phyloP scores from a whole-genome alignment of 2,329 filamentous ascomycete genomes.

The Mycosphaerelloides madeirae region DNA sequence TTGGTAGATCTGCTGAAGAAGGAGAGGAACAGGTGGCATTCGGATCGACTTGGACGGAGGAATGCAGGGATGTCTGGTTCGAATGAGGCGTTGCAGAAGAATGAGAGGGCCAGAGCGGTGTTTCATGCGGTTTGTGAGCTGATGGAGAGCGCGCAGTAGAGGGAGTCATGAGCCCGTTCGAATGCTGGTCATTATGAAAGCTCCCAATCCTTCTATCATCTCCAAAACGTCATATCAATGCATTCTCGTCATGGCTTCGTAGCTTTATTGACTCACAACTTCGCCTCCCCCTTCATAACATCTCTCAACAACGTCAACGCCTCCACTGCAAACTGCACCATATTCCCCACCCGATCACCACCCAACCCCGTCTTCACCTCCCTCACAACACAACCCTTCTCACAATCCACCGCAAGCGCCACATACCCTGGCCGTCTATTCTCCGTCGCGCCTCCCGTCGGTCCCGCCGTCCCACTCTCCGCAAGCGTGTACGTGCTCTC shows the following conservation, averaged over 20 bases:
- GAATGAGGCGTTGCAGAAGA: constrained; percentile 28
- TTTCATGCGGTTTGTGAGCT: constrained; percentile 33
- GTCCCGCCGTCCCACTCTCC: constrained; percentile 62
- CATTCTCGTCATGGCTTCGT: background rate
- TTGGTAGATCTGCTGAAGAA: constrained; percentile 29
- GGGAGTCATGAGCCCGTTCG: background rate
- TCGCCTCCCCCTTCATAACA: constrained; percentile 45
- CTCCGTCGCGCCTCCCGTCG: constrained; percentile 52
- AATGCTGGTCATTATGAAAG: background rate
- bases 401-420: constrained; percentile 55
- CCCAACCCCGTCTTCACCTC: constrained; percentile 55
- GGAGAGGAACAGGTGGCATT: constrained; percentile 32
- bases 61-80: constrained; percentile 18
- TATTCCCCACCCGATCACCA: constrained; percentile 55
- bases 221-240: background rate
- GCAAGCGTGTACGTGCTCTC: constrained; percentile 54
- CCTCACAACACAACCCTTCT: constrained; percentile 48
- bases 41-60: constrained; percentile 28
- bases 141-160: constrained; percentile 22
- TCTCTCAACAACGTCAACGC: constrained; percentile 54
- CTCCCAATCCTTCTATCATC: background rate
- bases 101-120: constrained; percentile 28
- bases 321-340: constrained; percentile 58
- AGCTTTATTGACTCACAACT: too few relatives aligned
- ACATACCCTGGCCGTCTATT: constrained; percentile 62